A percentile compares a stretch with the other conserved stretches of the same genome.
These are phyloP conservation scores for Nannochloropsis oceanica DNA, from an alignment of 108 stramenopile genomes.

Conservation along the genomic window DNA sequence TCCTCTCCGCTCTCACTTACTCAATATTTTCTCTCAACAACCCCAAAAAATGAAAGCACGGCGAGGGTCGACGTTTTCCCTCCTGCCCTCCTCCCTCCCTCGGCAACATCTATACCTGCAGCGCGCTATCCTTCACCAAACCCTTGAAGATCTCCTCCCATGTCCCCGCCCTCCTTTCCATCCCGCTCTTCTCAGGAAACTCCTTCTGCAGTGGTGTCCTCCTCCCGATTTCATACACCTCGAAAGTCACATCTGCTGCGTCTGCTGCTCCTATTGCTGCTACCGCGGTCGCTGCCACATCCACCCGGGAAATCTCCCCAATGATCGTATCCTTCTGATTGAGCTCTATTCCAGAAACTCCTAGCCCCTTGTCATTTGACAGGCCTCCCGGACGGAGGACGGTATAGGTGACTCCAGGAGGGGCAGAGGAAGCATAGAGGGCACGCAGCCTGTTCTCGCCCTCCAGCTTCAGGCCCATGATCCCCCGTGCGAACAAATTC, in stretches of 20 bases:
- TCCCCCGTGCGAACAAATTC: slow-evolving; percentile 32
- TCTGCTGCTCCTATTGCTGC: not conserved
- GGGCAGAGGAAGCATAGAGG: slow-evolving; percentile 8
- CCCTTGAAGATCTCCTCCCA: slow-evolving; percentile 29
- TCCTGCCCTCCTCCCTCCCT: not conserved
- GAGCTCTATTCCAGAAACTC: not conserved
- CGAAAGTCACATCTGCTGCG: slow-evolving; percentile 17
- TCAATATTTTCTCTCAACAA: no score
- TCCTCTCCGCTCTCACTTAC: no score
- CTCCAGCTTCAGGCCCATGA: slow-evolving; percentile 31
- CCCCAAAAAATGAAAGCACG: no score
- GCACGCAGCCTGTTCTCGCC: slow-evolving; percentile 19
- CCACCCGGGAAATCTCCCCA: not conserved
- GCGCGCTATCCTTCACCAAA: not conserved
- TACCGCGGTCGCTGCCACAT: not conserved
- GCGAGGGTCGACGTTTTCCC: no score
- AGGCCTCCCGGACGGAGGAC: not conserved
- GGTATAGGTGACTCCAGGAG: slow-evolving; percentile 9
- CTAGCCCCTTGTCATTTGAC: slow-evolving; percentile 5
- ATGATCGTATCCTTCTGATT: not conserved
- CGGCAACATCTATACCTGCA: not conserved
- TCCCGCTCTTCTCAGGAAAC: slow-evolving; percentile 22
- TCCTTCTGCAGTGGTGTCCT: slow-evolving; percentile 13
- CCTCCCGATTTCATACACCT: slow-evolving; percentile 21
- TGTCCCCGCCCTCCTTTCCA: slow-evolving; percentile 16